Evolutionary conservation across 352 stramenopile species (phyloP), one percentile per base, ranked within the genome.

Genomic region (Globisporangium nunn): DNA sequence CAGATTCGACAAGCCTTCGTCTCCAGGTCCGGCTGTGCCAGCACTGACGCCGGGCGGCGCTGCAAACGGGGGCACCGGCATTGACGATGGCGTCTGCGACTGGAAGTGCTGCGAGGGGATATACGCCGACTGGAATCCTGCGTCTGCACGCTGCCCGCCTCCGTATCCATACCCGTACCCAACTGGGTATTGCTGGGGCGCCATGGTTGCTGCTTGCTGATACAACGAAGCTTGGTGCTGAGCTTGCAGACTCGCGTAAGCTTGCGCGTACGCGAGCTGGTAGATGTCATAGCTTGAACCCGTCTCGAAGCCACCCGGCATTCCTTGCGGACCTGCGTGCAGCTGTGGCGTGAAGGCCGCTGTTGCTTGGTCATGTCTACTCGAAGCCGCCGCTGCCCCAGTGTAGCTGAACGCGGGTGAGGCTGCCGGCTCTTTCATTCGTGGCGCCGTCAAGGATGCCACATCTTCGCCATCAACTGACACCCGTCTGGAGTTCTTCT

Each of bases 1-100:
- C 50, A 91, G 43, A 39, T 87, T 91, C 6, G 84, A 72, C 18
- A 93, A 59, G 3, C 83, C 78, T 31, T 91, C 78, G 51, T 86
- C 71, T 43, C 31, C 64, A 31, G 28, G 60, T 59, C 10, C 30
- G 1, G 37, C n/a, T 30, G 43, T 39, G 28, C 11, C 12, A 30
- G 57, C 35, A 23, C 59, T 62, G 29, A 72, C 64, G n/a, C 54
- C 56, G 48, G 70, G 54, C 23, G 14, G 43, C 41, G 15, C 66
- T 18, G 54, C 43, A 30, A 61, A 61, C 30, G 57, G 56, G 11
- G 59, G 54, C 59, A 64, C 50, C 23, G 65, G 58, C 8, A 48
- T 56, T 18, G 40, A 31, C 12, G 44, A 31, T 7, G 60, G 33
- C 47, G 56, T 56, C 54, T 51, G 58, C 15, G 45, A 33, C 39